Evolutionary conservation across 1,139 yeast species (phyloP), one percentile per base, ranked within the genome.

Genomic region (Citeromyces hawaiiensis): DNA sequence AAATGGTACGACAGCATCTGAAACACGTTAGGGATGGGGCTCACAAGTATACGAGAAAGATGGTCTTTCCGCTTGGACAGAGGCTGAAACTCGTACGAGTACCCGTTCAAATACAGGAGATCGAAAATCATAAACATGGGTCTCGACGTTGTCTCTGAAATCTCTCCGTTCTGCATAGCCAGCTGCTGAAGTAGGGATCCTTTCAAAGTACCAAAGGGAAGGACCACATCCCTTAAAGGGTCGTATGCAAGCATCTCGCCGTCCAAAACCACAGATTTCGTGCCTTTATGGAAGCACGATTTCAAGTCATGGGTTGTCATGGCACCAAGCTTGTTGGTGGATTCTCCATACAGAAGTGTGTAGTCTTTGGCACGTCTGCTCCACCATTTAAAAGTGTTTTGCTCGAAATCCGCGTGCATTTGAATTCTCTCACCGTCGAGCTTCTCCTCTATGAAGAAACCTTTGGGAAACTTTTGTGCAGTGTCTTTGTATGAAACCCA

Each of bases 191-290:
- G 57, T 0, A 93, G 94, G 36, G 83, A 72, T 5, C 82, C 67
- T 51, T 83, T 81, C 34, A 88, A 67, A 0, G 83, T 70, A 0
- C 94, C 94, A 60, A 85, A 85, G 0, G 96, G 94, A 16, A 85
- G 60, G 7, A 85, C 66, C 1, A 65, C 65, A 33, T 76, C 61
- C 15, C 75, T 60, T 10, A 66, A 60, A 10, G 72, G 72, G 54
- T 88, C 96, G 72, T 76, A 87, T 0, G 94, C 87, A 1, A 88
- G 78, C 87, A 91, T 83, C 58, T 91, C 98, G 1, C 98, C 97
- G 59, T 91, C 98, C 4, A 91, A 54, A 2, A 91, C 37, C n/a
- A 35, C 29, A 21, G 37, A 35, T 11, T 27, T 23, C 11, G 29
- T 35, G 9, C 29, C n/a, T 21, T 13, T 35, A n/a, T 23, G 68